Evolutionary conservation across 2,329 filamentous ascomycete species (phyloP), one percentile per base, ranked within the genome.

Genomic region (Calonectria hongkongensis): DNA sequence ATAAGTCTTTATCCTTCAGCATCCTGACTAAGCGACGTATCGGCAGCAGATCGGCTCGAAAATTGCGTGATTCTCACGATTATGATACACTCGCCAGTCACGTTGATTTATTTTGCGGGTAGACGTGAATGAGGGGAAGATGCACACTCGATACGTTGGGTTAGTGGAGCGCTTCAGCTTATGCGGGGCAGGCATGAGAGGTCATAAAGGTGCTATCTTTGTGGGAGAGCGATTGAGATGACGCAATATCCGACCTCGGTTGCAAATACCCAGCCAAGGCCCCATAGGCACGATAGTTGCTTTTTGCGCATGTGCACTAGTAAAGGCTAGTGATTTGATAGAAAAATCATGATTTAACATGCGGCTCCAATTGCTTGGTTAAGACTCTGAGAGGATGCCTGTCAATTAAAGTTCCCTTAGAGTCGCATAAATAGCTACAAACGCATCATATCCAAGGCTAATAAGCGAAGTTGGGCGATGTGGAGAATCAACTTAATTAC

Each of bases 11-110:
- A 73, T 76, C 70, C 65, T 72, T 60, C 73, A 58, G 54, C 47
- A 33, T 30, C 47, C 28, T 73, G 70, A 65, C 43, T 48, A 13
- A 12, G 12, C 36, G 4, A 27, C 47, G 25, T 60, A 4, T 48
- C 70, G 65, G 65, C 33, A 43, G 25, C 28, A 39, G 30, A 39
- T 18, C 70, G 70, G 70, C n/a, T 28, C 9, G 15, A 8, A 47
- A 28, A 78, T 79, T 75, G 74, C 77, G 77, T 79, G 76, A 79
- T 79, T 74, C 50, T 39, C 6, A 39, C n/a, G n/a, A 50, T 48
- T 66, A 78, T 76, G 71, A 66, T 72, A 60, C 56, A 71, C 60
- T 51, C 72, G 43, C 39, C 56, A 51, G 58, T 65, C 66, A 71
- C 60, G 47, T 58, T 27, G 10, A 48, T 58, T 36, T 50, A 54